Evolutionary conservation across 2,329 filamentous ascomycete species (phyloP), one percentile per base, ranked within the genome.

Genomic region (Apiospora saccharicola): DNA sequence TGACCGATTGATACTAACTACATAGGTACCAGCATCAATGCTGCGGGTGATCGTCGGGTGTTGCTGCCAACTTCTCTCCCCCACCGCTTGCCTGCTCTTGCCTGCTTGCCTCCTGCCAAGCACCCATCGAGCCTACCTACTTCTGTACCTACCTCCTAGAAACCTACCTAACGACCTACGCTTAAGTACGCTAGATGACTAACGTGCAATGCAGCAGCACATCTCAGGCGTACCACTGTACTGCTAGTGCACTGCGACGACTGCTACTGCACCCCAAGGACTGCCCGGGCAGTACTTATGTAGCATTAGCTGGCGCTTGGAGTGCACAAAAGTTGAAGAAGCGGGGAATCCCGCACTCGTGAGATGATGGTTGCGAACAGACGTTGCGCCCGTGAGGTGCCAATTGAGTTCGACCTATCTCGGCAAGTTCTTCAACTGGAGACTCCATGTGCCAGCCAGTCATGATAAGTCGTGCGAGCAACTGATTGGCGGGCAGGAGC

Each of bases 381-480:
- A 69, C 67, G 16, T 49, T 69, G 67, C 44, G 67, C 26, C 67
- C n/a, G 67, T 46, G n/a, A 22, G 22, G 24, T 61, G 53, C 34
- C 34, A 41, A 41, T 64, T 24, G 57, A 64, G 19, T 64, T 37
- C 19, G 57, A 64, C 34, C 12, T 30, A 37, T 19, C 34, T 41
- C 57, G 57, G 57, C 22, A 41, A 64, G 34, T n/a, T 16, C 22
- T 30, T 16, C 2, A 30, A 30, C 26, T 14, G 16, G 14, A 61
- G 53, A 61, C 22, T 61, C 26, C 26, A 30, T 30, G 26, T 30
- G 26, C 4, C 26, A 30, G 26, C 26, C 26, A 30, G 26, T 30
- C 53, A 61, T 61, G 53, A 47, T 34, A 44, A 68, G 67, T 47
- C 43, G 67, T 22, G 10, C 37, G 10, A 12, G 43, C 30, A 37